These are phyloP conservation scores for Crithidia bombi DNA, from an alignment of 208 protist species.

Conservation along the genomic window DNA sequence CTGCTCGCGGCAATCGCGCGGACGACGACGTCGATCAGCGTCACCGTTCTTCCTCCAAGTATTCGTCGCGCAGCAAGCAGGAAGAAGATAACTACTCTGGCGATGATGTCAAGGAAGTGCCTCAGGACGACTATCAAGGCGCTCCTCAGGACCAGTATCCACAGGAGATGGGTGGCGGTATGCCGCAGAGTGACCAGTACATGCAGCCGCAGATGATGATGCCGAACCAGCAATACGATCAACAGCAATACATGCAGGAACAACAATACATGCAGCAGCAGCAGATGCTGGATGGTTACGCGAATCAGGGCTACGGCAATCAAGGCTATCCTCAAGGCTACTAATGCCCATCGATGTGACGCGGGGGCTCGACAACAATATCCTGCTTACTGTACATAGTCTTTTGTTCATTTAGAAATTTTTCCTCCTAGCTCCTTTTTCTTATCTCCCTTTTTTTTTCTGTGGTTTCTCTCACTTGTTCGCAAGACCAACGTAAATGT, in stretches of 20 bases:
- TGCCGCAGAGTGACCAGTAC: slow-evolving; percentile 3
- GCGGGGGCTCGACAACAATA: background rate
- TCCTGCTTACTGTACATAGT: slow-evolving; percentile 17
- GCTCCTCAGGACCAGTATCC: slow-evolving; percentile 3
- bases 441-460: slow-evolving; percentile 11
- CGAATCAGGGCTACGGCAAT: slow-evolving; percentile 10
- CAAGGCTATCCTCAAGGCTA: slow-evolving; percentile 21
- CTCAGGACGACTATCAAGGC: slow-evolving; percentile 11
- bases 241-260: slow-evolving; percentile 6
- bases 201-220: slow-evolving; percentile 20
- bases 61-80: slow-evolving; percentile 9
- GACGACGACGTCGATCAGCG: background rate
- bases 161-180: slow-evolving; percentile 7
- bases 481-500: background rate
- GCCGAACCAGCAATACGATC: slow-evolving; percentile 8
- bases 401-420: too few species aligned
- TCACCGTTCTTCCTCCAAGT: slow-evolving; percentile 7
- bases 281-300: slow-evolving; percentile 15
- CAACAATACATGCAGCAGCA: slow-evolving; percentile 23
- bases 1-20: background rate
- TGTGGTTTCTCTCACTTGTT: background rate
- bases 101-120: slow-evolving; percentile 2
- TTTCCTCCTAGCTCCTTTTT: too few species aligned
- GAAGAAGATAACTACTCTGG: background rate
- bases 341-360: background rate